A percentile compares a stretch with the other conserved stretches of the same genome.
phyloP scores from a whole-genome alignment of 306 rosid species.

The Trichosanthes truncata region DNA sequence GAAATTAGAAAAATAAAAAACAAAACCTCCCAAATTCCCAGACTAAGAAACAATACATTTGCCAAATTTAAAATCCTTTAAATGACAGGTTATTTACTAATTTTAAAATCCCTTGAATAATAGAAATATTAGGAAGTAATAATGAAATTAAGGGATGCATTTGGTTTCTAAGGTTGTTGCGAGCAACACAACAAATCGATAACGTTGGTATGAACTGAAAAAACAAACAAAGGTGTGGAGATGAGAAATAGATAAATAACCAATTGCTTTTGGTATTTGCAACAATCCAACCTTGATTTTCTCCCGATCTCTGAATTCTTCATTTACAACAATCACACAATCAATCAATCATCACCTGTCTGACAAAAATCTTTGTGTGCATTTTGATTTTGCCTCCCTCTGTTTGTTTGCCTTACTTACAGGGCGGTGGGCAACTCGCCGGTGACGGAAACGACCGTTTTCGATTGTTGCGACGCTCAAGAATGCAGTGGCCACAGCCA shows the following conservation, averaged over 20 bases:
- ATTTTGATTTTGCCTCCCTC: not conserved
- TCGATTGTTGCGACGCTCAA: not conserved
- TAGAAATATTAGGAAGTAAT: too few species aligned
- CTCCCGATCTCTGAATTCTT: not conserved
- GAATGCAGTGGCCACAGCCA: conserved; percentile 4
- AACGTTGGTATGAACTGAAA: not conserved
- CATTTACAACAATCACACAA: not conserved
- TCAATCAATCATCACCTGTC: too few species aligned
- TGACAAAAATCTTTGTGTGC: not conserved
- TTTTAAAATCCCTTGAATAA: too few species aligned
- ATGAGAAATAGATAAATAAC: not conserved
- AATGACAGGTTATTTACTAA: too few species aligned
- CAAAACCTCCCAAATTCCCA: too few species aligned
- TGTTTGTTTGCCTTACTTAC: not conserved
- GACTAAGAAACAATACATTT: too few species aligned
- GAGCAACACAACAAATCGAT: not conserved
- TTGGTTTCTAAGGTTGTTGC: not conserved
- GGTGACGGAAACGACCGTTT: not conserved
- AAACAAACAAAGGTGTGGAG: not conserved
- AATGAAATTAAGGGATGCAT: too few species aligned
- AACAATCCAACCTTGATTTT: not conserved
- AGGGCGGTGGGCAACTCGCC: not conserved
- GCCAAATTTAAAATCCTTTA: too few species aligned
- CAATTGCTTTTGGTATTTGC: not conserved
- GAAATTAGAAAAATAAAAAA: too few species aligned